phyloP scores from a whole-genome alignment of 1,284 basidiomycete genomes.

The Mycena sp. region DNA sequence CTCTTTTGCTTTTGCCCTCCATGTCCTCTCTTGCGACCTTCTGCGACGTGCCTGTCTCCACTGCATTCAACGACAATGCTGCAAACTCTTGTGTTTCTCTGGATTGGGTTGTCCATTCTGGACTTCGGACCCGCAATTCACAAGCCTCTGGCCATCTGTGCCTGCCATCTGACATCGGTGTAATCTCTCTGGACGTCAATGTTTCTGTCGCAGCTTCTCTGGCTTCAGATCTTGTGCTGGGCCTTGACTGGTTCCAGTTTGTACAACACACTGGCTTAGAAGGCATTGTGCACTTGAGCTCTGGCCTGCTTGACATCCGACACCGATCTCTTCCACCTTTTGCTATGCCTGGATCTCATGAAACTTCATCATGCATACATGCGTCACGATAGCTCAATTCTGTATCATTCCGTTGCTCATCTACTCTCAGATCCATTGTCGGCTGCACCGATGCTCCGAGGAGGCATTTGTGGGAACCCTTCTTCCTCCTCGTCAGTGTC shows the following conservation, averaged over 20 bases:
- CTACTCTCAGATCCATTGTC: not conserved
- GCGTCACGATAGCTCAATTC: not conserved
- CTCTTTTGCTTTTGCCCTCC: too few species aligned
- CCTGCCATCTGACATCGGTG: not conserved
- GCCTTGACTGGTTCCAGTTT: not conserved
- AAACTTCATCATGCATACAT: not conserved
- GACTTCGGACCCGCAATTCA: not conserved
- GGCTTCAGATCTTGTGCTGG: constrained; percentile 1
- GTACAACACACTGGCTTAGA: not conserved
- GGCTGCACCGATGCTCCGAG: not conserved
- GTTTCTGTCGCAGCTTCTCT: not conserved
- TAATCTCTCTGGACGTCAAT: not conserved
- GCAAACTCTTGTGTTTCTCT: too few species aligned
- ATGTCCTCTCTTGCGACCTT: too few species aligned
- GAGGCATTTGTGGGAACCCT: not conserved
- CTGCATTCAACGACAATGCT: too few species aligned
- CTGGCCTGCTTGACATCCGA: not conserved
- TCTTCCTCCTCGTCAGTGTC: not conserved
- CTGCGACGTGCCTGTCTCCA: too few species aligned
- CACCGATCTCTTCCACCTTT: not conserved
- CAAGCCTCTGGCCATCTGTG: not conserved
- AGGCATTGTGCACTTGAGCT: not conserved
- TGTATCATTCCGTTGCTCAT: not conserved
- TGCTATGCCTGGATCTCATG: not conserved
- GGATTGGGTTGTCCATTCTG: constrained; percentile 2